Conservation (phyloP, 148 eudicot species). For the Silene conica region DNA sequence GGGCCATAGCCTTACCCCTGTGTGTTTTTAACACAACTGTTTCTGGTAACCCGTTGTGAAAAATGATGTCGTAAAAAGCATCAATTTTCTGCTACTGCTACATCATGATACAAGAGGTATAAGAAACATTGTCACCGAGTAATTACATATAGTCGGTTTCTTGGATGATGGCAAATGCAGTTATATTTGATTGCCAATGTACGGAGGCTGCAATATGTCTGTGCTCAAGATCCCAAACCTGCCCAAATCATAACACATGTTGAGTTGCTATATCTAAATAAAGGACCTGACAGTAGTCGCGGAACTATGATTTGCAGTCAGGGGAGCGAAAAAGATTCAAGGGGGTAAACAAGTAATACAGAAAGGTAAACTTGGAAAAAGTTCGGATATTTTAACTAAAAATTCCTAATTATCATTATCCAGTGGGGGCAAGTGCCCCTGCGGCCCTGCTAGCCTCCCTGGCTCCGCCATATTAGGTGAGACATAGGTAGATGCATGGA, state of each 20-base stretch:
- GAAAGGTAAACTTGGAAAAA: no score
- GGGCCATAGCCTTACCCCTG: not conserved
- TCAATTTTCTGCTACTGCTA: not conserved
- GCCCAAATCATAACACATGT: slow-evolving; percentile 23
- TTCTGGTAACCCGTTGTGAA: not conserved
- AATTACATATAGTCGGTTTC: slow-evolving; percentile 76
- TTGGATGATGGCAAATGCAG: slow-evolving; percentile 69
- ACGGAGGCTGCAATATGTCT: slow-evolving; percentile 60
- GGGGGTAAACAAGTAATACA: no score
- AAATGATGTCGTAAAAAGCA: not conserved
- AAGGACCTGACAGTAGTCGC: not conserved
- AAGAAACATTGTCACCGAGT: slow-evolving; percentile 3
- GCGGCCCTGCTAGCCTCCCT: no score
- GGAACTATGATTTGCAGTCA: no score
- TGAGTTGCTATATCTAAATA: slow-evolving; percentile 13
- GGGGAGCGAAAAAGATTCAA: no score
- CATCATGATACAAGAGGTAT: not conserved
- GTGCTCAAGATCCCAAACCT: slow-evolving; percentile 92
- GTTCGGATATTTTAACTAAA: no score
- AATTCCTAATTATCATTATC: no score
- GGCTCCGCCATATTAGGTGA: not conserved
- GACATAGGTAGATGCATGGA: not conserved
- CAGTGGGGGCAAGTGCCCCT: no score
- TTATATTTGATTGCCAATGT: slow-evolving; percentile 85
- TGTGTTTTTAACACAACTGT: not conserved